These are phyloP conservation scores for Senna siamea DNA, from an alignment of 306 rosid genomes.

Conservation along the genomic window DNA sequence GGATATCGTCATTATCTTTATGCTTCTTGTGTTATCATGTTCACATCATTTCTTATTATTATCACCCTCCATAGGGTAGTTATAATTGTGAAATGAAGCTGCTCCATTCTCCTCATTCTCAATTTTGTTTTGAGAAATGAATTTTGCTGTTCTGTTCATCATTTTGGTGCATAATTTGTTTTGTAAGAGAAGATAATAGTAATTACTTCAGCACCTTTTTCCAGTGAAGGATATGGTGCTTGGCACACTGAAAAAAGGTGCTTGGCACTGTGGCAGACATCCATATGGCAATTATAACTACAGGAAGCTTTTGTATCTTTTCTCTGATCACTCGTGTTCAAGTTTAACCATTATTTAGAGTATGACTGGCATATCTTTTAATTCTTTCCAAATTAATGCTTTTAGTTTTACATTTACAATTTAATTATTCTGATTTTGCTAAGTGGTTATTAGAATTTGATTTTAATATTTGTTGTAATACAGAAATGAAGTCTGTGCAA, in stretches of 20 bases:
- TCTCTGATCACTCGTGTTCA: background rate
- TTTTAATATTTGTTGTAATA: slow-evolving; percentile 36
- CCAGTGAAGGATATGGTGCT: slow-evolving; percentile 9
- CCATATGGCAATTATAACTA: slow-evolving; percentile 14
- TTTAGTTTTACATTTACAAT: slow-evolving; percentile 26
- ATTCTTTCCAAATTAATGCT: slow-evolving; percentile 24
- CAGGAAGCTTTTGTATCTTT: slow-evolving; percentile 26
- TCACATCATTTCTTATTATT: slow-evolving; percentile 8
- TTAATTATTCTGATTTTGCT: slow-evolving; percentile 23
- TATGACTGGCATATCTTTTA: slow-evolving; percentile 14
- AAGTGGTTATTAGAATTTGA: slow-evolving; percentile 30
- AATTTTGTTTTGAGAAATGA: slow-evolving; percentile 28
- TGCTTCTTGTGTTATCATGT: slow-evolving; percentile 10
- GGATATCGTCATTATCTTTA: slow-evolving; percentile 19
- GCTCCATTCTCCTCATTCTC: slow-evolving; percentile 24
- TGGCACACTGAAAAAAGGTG: no score
- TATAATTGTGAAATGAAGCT: slow-evolving; percentile 25
- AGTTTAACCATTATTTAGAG: background rate
- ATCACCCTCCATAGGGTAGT: slow-evolving; percentile 17
- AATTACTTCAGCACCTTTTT: slow-evolving; percentile 13
- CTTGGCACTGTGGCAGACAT: slow-evolving; percentile 14
- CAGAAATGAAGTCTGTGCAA: slow-evolving; percentile 77
- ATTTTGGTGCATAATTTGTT: slow-evolving; percentile 21
- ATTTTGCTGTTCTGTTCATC: slow-evolving; percentile 24
- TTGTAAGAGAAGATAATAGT: slow-evolving; percentile 12